Evolutionary conservation across 805 yeast genomes (phyloP).

Genomic region (Zygotorulaspora chibaensis): DNA sequence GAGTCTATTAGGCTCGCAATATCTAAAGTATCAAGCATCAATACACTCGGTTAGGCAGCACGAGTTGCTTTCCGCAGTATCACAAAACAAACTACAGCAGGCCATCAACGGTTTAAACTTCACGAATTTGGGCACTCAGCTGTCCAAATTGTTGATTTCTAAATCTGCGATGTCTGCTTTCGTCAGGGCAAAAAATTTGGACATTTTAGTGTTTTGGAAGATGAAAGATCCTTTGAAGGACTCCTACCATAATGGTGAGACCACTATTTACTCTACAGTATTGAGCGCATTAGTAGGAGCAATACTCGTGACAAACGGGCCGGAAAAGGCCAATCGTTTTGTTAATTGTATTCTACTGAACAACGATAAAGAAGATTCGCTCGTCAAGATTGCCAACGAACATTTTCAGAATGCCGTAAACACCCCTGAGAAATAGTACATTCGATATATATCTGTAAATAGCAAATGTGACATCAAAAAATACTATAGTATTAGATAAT

Average conservation of each 20-base stretch:
- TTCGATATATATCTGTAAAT: constrained; percentile 7
- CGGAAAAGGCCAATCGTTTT: constrained; percentile 52
- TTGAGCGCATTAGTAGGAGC: constrained; percentile 66
- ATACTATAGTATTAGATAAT: background rate
- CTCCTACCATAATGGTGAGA: constrained; percentile 51
- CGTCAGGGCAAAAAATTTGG: constrained; percentile 46
- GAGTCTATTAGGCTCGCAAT: constrained; percentile 64
- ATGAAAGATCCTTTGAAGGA: constrained; percentile 46
- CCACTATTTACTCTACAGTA: constrained; percentile 50
- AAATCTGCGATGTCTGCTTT: constrained; percentile 49
- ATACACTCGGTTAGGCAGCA: constrained; percentile 31
- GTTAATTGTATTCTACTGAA: constrained; percentile 48
- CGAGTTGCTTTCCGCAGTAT: constrained; percentile 10
- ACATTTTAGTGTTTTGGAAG: constrained; percentile 62
- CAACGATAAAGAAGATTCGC: constrained; percentile 17
- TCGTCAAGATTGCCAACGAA: constrained; percentile 18
- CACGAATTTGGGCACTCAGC: constrained; percentile 55
- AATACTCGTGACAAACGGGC: constrained; percentile 58
- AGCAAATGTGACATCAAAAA: background rate
- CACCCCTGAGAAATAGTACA: background rate
- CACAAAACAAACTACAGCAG: constrained; percentile 21
- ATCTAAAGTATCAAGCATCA: constrained; percentile 44
- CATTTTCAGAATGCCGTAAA: constrained; percentile 1
- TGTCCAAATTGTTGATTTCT: constrained; percentile 49
- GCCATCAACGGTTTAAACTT: constrained; percentile 48